A percentile compares a stretch with the other conserved stretches of the same genome.
phyloP scores from a whole-genome alignment of 345 rosid species.

The Lepidium aucheri region DNA sequence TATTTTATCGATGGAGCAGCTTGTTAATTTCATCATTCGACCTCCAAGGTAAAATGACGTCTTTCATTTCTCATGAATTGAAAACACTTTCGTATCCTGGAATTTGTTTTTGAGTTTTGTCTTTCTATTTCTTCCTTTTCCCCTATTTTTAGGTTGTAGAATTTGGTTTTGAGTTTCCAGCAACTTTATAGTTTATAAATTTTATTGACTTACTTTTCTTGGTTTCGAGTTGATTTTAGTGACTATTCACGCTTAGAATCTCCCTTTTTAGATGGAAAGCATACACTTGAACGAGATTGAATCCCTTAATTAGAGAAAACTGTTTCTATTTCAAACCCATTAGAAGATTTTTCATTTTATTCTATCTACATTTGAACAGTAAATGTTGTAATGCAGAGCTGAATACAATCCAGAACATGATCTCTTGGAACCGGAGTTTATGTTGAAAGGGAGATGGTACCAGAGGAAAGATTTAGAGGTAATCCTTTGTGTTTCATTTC shows the following conservation, averaged over 20 bases:
- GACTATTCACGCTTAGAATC: neutral
- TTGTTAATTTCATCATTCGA: conserved; percentile 87
- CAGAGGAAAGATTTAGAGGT: conserved; percentile 93
- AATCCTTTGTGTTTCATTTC: conserved; percentile 15
- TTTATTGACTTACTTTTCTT: neutral
- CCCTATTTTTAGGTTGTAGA: neutral
- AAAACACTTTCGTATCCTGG: neutral
- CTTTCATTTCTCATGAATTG: neutral
- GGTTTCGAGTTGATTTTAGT: neutral
- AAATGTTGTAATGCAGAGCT: conserved; percentile 50
- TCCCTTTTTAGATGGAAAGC: neutral
- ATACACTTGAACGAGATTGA: neutral
- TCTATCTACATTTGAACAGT: neutral
- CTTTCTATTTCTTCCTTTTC: neutral
- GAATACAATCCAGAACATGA: conserved; percentile 68
- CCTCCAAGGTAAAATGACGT: conserved; percentile 68
- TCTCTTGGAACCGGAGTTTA: conserved; percentile 76
- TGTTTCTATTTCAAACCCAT: neutral
- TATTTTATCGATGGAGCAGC: conserved; percentile 29
- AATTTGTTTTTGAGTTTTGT: neutral
- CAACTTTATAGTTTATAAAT: neutral
- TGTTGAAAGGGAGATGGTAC: conserved; percentile 82
- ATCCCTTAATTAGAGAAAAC: neutral
- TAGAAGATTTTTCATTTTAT: neutral
- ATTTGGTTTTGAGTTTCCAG: neutral